Evolutionary conservation across 2,329 filamentous ascomycete genomes (phyloP), one percentile per base, ranked within the genome.

Genomic region (Aspergillus eucalypticola): DNA sequence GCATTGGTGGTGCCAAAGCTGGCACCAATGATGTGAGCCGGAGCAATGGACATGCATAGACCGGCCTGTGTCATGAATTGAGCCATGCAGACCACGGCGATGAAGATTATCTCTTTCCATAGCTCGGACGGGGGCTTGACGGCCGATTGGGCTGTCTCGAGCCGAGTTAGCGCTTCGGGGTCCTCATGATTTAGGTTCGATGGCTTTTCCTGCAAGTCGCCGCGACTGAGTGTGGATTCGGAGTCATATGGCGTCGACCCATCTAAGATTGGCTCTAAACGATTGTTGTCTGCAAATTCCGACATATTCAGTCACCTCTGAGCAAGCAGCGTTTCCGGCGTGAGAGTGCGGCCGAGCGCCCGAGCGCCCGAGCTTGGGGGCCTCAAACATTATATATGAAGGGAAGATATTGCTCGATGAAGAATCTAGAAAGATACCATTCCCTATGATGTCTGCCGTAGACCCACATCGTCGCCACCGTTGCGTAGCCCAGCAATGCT

Each of bases 1-100:
- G 75, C 69, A 7, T 76, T 75, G 4, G 69, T 75, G 39, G 79
- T 71, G 17, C 73, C 71, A 62, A 85, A 85, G 51, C 73, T 77
- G 13, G 67, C 62, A 15, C 79, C 81, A 53, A 85, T 83, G 44
- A 80, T 74, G 51, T 73, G 73, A 0, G 84, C 71, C 3, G 83
- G 81, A 5, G 81, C 75, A 44, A 86, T 72, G 1, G 77, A 77
- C 62, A 81, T 78, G 10, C 75, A 77, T 2, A 84, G 75, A 8
- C 78, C 78, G 2, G 75, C 75, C 56, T 82, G 78, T 42, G 79
- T 81, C 63, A 80, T 75, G 58, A 76, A 71, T 46, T 75, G 73
- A 13, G 71, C 70, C 58, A 70, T 66, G 49, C 71, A 73, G 10
- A 76, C 66, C 8, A 72, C 67, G 8, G 60, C 58, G 11, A 75